Evolutionary conservation across 352 stramenopile species (phyloP).

Genomic region (Globisporangium okanoganense): DNA sequence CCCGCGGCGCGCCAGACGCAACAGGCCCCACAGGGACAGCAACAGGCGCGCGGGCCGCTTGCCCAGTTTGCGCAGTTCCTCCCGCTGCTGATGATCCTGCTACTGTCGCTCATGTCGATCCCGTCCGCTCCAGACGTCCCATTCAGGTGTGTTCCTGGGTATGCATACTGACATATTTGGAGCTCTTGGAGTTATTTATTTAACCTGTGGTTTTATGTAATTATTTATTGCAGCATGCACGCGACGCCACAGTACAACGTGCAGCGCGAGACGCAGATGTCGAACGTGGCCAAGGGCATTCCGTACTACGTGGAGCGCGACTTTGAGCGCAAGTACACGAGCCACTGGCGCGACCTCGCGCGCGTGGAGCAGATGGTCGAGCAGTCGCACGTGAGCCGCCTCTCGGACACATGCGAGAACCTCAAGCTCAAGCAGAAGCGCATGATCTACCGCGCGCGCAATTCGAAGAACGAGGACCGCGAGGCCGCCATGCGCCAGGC

Average conservation of each 20-base stretch:
- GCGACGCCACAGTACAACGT: slow-evolving; percentile 74
- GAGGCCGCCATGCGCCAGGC: slow-evolving; percentile 75
- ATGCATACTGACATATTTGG: neutral
- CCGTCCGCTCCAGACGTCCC: slow-evolving; percentile 63
- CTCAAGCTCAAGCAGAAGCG: slow-evolving; percentile 83
- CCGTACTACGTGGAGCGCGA: slow-evolving; percentile 85
- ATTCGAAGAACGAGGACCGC: slow-evolving; percentile 68
- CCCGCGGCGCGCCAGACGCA: slow-evolving; percentile 5
- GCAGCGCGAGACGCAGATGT: slow-evolving; percentile 72
- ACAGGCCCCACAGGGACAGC: slow-evolving; percentile 24
- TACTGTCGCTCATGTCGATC: slow-evolving; percentile 80
- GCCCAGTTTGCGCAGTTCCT: slow-evolving; percentile 76
- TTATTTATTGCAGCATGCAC: slow-evolving; percentile 45
- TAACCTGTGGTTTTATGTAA: neutral
- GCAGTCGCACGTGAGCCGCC: slow-evolving; percentile 64
- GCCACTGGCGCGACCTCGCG: slow-evolving; percentile 77
- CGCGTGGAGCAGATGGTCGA: slow-evolving; percentile 87
- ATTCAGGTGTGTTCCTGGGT: slow-evolving; percentile 42
- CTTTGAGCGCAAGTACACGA: slow-evolving; percentile 86
- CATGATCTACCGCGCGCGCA: slow-evolving; percentile 83
- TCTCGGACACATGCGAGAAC: slow-evolving; percentile 78
- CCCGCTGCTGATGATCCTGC: slow-evolving; percentile 81
- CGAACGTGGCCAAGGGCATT: slow-evolving; percentile 80
- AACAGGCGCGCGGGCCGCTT: slow-evolving; percentile 29
- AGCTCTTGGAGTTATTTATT: neutral